phyloP scores from a whole-genome alignment of 2,329 filamentous ascomycete genomes.

The Colletotrichum spinosum region DNA sequence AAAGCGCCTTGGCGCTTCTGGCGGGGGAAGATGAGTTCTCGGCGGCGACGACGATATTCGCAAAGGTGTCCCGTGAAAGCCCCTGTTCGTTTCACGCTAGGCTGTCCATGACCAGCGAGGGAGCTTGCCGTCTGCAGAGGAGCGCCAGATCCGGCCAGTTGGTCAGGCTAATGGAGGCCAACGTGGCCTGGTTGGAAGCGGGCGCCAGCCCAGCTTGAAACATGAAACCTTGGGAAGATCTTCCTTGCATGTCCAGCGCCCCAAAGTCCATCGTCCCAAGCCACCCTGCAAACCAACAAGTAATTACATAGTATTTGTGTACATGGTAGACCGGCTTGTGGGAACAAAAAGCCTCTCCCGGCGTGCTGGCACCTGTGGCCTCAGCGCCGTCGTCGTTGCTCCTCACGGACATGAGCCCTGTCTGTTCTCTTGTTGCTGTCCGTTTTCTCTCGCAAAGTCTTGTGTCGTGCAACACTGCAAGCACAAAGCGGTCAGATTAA shows the following conservation, averaged over 20 bases:
- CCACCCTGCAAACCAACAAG: conserved; percentile 26
- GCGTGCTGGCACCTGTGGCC: conserved; percentile 25
- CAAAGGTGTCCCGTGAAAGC: conserved; percentile 8
- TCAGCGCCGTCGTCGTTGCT: conserved; percentile 14
- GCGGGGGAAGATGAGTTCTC: conserved; percentile 9
- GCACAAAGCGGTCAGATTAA: too few relatives aligned
- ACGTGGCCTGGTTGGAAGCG: conserved; percentile 32
- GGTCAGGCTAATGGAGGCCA: conserved; percentile 30
- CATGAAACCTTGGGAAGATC: conserved; percentile 34
- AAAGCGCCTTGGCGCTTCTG: conserved; percentile 7
- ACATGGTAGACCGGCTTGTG: conserved; percentile 27
- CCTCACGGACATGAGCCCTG: conserved; percentile 7
- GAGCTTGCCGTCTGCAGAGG: conserved; percentile 12
- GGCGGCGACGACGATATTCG: conserved; percentile 15
- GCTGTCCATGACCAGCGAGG: conserved; percentile 4
- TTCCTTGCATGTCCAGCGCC: conserved; percentile 28
- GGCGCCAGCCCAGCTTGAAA: conserved; percentile 33
- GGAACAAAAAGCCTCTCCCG: conserved; percentile 9
- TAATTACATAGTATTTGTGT: too few relatives aligned
- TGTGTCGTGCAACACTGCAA: too few relatives aligned
- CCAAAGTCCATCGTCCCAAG: conserved; percentile 16
- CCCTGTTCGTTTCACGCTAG: conserved; percentile 30
- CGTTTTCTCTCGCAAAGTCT: too few relatives aligned
- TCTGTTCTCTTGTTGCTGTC: too few relatives aligned
- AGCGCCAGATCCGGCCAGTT: conserved; percentile 31